Evolutionary conservation across 164 flowering plant species (phyloP).

Genomic region (Vitis rotundifolia): DNA sequence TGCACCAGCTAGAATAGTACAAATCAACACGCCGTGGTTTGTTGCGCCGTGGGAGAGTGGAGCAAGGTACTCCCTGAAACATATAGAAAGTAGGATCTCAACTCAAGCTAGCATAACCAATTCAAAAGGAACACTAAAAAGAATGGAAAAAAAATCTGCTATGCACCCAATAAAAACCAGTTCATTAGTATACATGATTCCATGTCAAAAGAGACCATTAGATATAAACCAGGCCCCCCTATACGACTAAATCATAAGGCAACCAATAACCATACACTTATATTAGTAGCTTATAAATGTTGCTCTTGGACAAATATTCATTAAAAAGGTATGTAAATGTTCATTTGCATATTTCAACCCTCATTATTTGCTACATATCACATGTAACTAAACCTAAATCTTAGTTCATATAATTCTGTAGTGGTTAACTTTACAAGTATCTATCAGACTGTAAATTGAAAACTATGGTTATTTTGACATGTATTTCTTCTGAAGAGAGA

Average conservation of each 20-base stretch:
- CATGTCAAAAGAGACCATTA: not conserved
- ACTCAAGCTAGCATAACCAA: not conserved
- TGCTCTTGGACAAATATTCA: not conserved
- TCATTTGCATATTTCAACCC: too few relatives aligned
- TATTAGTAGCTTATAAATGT: not conserved
- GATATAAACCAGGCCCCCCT: not conserved
- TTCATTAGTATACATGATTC: not conserved
- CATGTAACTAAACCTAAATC: too few relatives aligned
- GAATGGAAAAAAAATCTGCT: not conserved
- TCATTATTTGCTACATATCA: too few relatives aligned
- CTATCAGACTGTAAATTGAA: too few relatives aligned
- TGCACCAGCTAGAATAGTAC: slow-evolving; percentile 64
- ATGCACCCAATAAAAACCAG: not conserved
- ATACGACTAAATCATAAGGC: not conserved
- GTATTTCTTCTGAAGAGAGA: too few relatives aligned
- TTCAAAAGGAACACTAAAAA: not conserved
- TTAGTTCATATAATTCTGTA: too few relatives aligned
- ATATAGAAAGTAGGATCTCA: slow-evolving; percentile 4
- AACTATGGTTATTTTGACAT: too few relatives aligned
- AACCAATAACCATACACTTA: too few relatives aligned
- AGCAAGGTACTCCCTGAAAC: slow-evolving; percentile 46
- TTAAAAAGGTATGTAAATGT: too few relatives aligned
- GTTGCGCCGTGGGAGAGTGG: slow-evolving; percentile 45
- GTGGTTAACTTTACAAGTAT: too few relatives aligned
- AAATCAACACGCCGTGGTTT: slow-evolving; percentile 62